Evolutionary conservation across 106 monocot genomes (phyloP).

Genomic region (Phalaenopsis aphrodite): DNA sequence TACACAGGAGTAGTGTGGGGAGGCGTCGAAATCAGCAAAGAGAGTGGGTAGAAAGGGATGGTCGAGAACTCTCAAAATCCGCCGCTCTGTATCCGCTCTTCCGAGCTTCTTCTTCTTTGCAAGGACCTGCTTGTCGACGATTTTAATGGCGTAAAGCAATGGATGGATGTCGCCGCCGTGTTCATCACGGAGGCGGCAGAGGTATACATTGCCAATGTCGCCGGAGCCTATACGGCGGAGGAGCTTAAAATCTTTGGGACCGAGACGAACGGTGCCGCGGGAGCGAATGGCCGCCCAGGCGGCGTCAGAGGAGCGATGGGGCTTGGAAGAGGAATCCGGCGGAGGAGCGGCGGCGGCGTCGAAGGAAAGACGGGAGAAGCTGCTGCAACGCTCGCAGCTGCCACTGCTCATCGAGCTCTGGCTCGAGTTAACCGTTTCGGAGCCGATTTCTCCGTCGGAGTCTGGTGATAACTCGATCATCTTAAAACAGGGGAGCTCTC

Average conservation of each 20-base stretch:
- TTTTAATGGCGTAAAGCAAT: constrained; percentile 76
- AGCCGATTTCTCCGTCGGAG: constrained; percentile 16
- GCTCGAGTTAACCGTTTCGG: constrained; percentile 30
- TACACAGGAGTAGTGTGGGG: constrained; percentile 50
- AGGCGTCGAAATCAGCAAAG: constrained; percentile 78
- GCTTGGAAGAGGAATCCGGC: constrained; percentile 1
- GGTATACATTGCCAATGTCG: constrained; percentile 78
- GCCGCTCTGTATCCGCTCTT: constrained; percentile 60
- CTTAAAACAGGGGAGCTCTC: not conserved
- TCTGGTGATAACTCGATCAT: constrained; percentile 6
- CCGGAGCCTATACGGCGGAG: constrained; percentile 64
- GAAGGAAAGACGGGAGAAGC: constrained; percentile 34
- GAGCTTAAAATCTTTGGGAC: constrained; percentile 64
- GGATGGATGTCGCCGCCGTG: not conserved
- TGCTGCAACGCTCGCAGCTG: constrained; percentile 13
- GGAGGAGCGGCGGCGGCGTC: constrained; percentile 9
- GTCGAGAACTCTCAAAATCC: constrained; percentile 55
- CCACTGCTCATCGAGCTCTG: constrained; percentile 42
- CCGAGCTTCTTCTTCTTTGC: constrained; percentile 68
- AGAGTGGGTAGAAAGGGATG: constrained; percentile 80
- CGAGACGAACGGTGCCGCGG: constrained; percentile 17
- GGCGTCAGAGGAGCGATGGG: constrained; percentile 21
- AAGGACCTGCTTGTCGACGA: constrained; percentile 59
- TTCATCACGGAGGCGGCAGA: constrained; percentile 45
- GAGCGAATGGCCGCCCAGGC: constrained; percentile 13